Base-by-base conservation (phyloP, 2,329 filamentous ascomycete species). In the Cladosporium velox region DNA sequence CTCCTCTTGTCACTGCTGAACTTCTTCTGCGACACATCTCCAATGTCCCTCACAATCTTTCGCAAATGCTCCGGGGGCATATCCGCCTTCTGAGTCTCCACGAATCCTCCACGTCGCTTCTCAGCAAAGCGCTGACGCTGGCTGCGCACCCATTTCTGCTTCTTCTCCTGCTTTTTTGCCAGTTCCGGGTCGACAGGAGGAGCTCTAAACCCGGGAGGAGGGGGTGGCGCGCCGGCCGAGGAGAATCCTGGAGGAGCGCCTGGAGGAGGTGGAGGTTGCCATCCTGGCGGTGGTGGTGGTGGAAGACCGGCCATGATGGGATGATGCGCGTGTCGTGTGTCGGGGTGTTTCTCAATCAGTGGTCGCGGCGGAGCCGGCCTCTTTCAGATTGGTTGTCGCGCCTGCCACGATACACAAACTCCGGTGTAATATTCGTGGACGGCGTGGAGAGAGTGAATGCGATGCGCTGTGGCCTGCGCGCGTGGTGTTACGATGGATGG, bases 21-120 rank as follows among this genome's bases (percentile, higher is more conserved):
- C 79, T 97, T 98, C 84, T 97, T 98, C 80, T 99, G 96, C 64
- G 94, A 98, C 60, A 99, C 94, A 84, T 99, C 95, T 72, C 96
- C 96, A 77, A 99, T 99, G 79, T 99, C 95, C 79, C 91, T 93
- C 67, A 99, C 94, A 70, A 98, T 97, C 83, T 99, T 99, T 72
- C 96, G 92, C 77, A 99, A 77, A 86, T 99, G 95, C 83, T 98
- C 95, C 0, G 95, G 94, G 0, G 95, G 96, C 92, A 99, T 96
- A 75, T 99, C 95, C 11, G 93, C 93, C 84, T 99, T 99, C 76
- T 98, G 94, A 7, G 93, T 97, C 81, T 99, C 94, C 1, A 99
- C 92, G 70, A 97, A 98, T 0, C 96, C 95, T 26, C 90, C 92
- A 80, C 96, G 96, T 68, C 95, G 87, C 86, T 97, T 98, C 85